Base-by-base conservation (phyloP, 768 basidiomycete genomes). In the Hortiboletus campestris region DNA sequence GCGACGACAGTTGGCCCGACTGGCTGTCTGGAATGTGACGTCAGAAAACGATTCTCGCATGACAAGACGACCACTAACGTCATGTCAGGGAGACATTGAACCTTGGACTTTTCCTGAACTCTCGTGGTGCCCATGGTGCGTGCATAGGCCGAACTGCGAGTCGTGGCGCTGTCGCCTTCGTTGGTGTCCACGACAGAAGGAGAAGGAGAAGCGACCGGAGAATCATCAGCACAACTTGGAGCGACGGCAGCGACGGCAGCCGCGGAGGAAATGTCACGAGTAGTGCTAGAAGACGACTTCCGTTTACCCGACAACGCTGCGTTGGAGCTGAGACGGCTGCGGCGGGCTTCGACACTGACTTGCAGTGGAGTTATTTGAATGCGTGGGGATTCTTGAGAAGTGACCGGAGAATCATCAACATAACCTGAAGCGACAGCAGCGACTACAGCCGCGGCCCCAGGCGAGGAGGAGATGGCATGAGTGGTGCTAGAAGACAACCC, bases 61-160 rank as follows among this genome's bases (percentile, higher is more conserved):
- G 13, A 32, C 12, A 40, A 48, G n/a, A 36, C 2, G 29, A 46
- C 17, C 16, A 63, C 62, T 2, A 28, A 67, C 62, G 16, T 28
- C 2, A 20, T 16, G 28, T 49, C 19, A 17, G 47, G 31, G n/a
- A 13, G 16, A 36, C 13, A 20, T 9, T 17, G 54, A 19, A 53
- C 32, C 19, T 43, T 11, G 6, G 13, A 12, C n/a, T 28, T 42
- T 38, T 52, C 38, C 25, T 39, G 28, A 1, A 25, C 13, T 14
- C 17, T 11, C 12, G 12, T 36, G 38, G 29, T 28, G 7, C 36
- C 13, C 11, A 19, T 20, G 9, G 11, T 9, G 17, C 10, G 49
- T 5, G 6, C 40, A 38, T 45, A 22, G 11, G 35, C 53, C 2
- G 47, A 17, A 12, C 13, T 12, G 32, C 20, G 39, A 25, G 42